Base-by-base conservation (phyloP, 2,329 filamentous ascomycete genomes). In the Sarocladiaceae sp. region DNA sequence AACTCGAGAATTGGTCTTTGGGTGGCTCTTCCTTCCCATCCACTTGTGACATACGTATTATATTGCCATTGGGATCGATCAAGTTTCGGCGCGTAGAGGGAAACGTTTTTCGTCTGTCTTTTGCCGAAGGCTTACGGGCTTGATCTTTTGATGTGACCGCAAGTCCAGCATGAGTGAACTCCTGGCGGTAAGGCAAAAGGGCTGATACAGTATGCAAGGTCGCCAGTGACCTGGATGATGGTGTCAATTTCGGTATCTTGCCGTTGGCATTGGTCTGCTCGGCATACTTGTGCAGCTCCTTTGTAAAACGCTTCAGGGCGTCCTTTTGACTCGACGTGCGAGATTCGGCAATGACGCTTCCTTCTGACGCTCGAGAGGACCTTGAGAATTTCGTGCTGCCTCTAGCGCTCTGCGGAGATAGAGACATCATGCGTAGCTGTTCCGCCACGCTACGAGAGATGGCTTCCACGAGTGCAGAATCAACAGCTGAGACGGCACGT, bases 151-250 rank as follows among this genome's bases (percentile, higher is more conserved):
- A 81, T 11, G 80, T 83, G 1, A 83, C 74, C 2, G 79, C 78
- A 48, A 84, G 68, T 1, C 79, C 78, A 51, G 76, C 79, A 53
- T 71, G 71, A 52, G 66, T 67, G 55, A 84, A 82, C 54, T 83
- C 72, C 3, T 72, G 66, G 44, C 71, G 73, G 58, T 76, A 83
- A 2, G 79, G 79, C 23, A 80, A 60, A 2, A 83, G 64, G 26
- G 75, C 77, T 23, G 73, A 70, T 17, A 83, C 69, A 2, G 80
- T 83, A 54, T 74, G 71, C 42, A 74, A 64, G 37, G 72, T 80
- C 47, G 62, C 58, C n/a, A 63, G 67, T 2, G 74, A 75, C 12
- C 68, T 66, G 1, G 70, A 57, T 28, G 54, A 66, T 4, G 75
- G 67, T 1, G 71, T 73, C 11, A 68, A 66, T 15, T 69, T 57